Evolutionary conservation across 2,329 filamentous ascomycete genomes (phyloP).

Genomic region (Tolypocladium ovalisporum): DNA sequence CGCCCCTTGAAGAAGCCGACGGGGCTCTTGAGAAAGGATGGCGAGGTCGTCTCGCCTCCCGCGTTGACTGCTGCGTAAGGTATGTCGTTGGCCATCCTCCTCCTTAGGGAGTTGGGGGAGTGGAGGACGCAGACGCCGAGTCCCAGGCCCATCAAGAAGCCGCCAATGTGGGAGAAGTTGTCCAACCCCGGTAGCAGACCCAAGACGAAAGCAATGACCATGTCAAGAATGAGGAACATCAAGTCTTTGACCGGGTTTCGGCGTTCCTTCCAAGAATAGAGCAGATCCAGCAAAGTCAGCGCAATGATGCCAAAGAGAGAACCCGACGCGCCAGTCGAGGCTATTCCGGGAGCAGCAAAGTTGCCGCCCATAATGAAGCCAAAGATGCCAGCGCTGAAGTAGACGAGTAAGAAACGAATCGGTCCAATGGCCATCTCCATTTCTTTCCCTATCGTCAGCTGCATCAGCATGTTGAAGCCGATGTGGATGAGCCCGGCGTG

Average conservation of each 20-base stretch:
- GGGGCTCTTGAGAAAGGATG: slow-evolving; percentile 49
- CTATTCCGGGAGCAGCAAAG: slow-evolving; percentile 70
- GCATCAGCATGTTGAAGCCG: slow-evolving; percentile 85
- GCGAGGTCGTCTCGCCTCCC: slow-evolving; percentile 33
- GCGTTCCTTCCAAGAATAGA: slow-evolving; percentile 86
- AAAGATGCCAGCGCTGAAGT: slow-evolving; percentile 85
- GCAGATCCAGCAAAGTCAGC: slow-evolving; percentile 73
- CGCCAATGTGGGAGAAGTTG: slow-evolving; percentile 96
- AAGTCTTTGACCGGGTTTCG: slow-evolving; percentile 69
- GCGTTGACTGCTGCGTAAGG: slow-evolving; percentile 60
- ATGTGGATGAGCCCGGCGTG: slow-evolving; percentile 93
- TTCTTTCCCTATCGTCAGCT: slow-evolving; percentile 80
- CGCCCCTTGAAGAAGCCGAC: slow-evolving; percentile 81
- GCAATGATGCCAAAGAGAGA: slow-evolving; percentile 87
- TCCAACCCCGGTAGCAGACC: slow-evolving; percentile 86
- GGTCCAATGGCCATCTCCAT: slow-evolving; percentile 88
- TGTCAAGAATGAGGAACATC: slow-evolving; percentile 75
- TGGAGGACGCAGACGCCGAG: slow-evolving; percentile 81
- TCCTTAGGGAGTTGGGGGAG: slow-evolving; percentile 70
- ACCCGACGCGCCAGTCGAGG: slow-evolving; percentile 83
- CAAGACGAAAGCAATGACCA: slow-evolving; percentile 82
- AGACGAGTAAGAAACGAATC: slow-evolving; percentile 80
- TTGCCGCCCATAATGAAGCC: slow-evolving; percentile 93
- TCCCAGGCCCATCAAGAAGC: slow-evolving; percentile 83
- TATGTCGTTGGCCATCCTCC: slow-evolving; percentile 59